Evolutionary conservation across 257 asterid genomes (phyloP), one percentile per base, ranked within the genome.

Genomic region (Paraleonurus japonicus): DNA sequence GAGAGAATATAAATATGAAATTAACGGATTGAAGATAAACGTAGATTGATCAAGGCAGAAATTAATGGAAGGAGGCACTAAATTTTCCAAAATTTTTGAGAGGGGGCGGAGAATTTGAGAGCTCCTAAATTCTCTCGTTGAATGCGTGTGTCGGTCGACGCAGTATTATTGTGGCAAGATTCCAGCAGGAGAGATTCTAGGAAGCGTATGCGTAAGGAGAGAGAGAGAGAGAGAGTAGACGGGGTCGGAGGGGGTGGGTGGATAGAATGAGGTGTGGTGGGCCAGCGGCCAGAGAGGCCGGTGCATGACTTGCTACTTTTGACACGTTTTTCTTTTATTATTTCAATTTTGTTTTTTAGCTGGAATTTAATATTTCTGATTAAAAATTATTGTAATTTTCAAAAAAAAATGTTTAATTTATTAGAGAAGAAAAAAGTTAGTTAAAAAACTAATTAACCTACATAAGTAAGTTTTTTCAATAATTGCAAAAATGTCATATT

Each of bases 101-200:
- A 71, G 54, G 45, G 22, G 47, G 39, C 19, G 59, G 45, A 30
- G 23, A 45, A 19, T 41, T 15, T n/a, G 72, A 10, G 47, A 58
- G 20, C 7, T 13, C 66, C 78, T 77, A 72, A 35, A 77, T 77
- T 67, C 78, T 66, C 78, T 77, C 78, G 70, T 30, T 26, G 19
- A 37, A 63, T 51, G 77, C 60, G 74, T 43, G 37, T 67, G 78
- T 78, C 78, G 75, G 81, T 72, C n/a, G 81, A 48, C 22, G 61
- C 51, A 77, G 24, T 61, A 50, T 33, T 17, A 39, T 48, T 69
- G 67, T 63, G 69, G 63, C 65, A 23, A 27, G 48, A 67, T 27
- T 67, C 75, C 64, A 61, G 72, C 43, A 5, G 4, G 73, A 69
- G 32, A 68, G 68, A 73, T 43, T 41, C 65, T 47, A 47, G 70